Evolutionary conservation across 805 yeast species (phyloP), one percentile per base, ranked within the genome.

Genomic region (Candida nonsorbophila): DNA sequence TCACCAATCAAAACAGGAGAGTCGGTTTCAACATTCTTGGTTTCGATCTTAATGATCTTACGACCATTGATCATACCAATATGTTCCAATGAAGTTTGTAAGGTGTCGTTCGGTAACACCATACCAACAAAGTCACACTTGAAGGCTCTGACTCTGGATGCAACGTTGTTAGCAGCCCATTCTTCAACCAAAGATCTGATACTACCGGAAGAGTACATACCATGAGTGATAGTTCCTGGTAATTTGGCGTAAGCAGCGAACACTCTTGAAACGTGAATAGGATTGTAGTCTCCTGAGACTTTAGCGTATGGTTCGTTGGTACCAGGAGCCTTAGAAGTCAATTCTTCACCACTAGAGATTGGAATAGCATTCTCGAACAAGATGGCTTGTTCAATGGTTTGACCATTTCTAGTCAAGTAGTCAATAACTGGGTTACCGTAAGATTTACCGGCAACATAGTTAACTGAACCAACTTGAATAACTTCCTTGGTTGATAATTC

Each of bases 51-150:
- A 55, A 92, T 77, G 53, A 92, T 82, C 79, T 92, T 94, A 67
- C 99, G 85, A 58, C 99, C 99, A 51, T 90, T 92, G 54, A 92
- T 86, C 99, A 92, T 92, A 67, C 97, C 98, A 59, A 85, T 76
- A 53, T 94, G 98, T 63, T 88, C 95, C 47, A 92, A 74, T 40
- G 79, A 77, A 22, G 97, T 87, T 41, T 79, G 78, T 51, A 92
- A 74, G 40, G 74, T 79, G 54, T 90, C 94, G 59, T 90, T 90
- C 47, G 99, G 99, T 50, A 92, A 73, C 28, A 92, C 97, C 99
- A 92, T 92, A 45, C 95, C 96, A 29, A 83, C 86, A 55, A 92
- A 92, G 49, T 72, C 73, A 53, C 95, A 86, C 59, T 75, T 77
- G 77, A 81, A 92, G 26, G 94, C 97, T 57, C 95, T 78, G 36